Evolutionary conservation across 257 asterid genomes (phyloP).

Genomic region (Capsicum rhomboideum): DNA sequence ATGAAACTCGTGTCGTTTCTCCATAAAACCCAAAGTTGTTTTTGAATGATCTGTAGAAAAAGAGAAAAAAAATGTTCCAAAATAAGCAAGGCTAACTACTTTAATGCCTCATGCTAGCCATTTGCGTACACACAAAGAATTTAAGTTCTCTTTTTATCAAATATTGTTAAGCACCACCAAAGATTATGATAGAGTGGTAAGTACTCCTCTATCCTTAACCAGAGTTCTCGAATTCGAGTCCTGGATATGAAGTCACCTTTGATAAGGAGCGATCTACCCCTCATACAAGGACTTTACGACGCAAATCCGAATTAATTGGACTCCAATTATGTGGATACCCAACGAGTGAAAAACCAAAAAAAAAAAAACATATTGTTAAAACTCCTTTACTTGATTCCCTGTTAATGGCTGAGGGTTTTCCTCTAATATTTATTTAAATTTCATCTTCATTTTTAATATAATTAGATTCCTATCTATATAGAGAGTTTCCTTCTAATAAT

Average conservation of each 20-base stretch:
- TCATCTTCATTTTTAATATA: neutral
- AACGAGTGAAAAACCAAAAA: too few species aligned
- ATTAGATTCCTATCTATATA: too few species aligned
- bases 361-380: too few species aligned
- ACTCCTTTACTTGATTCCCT: neutral
- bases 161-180: neutral
- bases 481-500: too few species aligned
- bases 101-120: neutral
- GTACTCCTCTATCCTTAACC: too few species aligned
- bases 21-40: neutral
- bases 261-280: too few species aligned
- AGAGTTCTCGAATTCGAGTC: too few species aligned
- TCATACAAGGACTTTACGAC: too few species aligned
- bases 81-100: neutral
- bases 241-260: too few species aligned
- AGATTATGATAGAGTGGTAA: too few species aligned
- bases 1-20: neutral
- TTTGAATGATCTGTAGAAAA: neutral
- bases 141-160: neutral
- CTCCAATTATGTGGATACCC: too few species aligned
- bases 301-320: too few species aligned
- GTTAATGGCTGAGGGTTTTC: neutral
- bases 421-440: neutral
- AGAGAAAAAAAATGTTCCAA: neutral
- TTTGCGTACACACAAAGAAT: neutral